Conservation (phyloP, 495 filamentous ascomycete species). For the Neurospora sublineolata region DNA sequence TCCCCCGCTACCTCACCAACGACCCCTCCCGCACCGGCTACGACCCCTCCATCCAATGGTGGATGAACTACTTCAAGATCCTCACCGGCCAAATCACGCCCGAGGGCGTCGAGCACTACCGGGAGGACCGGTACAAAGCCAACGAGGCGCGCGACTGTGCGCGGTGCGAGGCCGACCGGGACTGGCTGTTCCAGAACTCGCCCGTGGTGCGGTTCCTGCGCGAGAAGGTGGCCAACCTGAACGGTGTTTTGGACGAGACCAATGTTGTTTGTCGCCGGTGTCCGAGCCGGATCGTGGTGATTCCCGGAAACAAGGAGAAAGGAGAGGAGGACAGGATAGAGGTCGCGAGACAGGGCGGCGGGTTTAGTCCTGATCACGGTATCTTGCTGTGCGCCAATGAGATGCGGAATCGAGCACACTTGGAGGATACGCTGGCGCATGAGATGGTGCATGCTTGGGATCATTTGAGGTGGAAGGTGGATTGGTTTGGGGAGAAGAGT, state of each 20-base stretch:
- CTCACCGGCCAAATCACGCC: slow-evolving; percentile 57
- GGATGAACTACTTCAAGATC: slow-evolving; percentile 70
- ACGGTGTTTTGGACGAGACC: slow-evolving; percentile 54
- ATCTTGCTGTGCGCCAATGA: slow-evolving; percentile 87
- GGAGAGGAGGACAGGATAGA: neutral
- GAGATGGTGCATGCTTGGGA: slow-evolving; percentile 98
- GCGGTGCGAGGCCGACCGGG: slow-evolving; percentile 63
- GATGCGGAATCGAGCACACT: slow-evolving; percentile 56
- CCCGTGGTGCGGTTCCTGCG: slow-evolving; percentile 77
- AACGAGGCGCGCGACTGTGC: slow-evolving; percentile 62
- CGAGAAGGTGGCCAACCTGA: slow-evolving; percentile 63
- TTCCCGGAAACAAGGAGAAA: slow-evolving; percentile 12
- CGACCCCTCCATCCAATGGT: slow-evolving; percentile 50
- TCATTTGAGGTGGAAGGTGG: slow-evolving; percentile 78
- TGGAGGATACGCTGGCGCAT: slow-evolving; percentile 91
- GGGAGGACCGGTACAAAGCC: slow-evolving; percentile 51
- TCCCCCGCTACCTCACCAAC: slow-evolving; percentile 28
- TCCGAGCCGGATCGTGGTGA: slow-evolving; percentile 35
- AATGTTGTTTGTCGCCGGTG: slow-evolving; percentile 81
- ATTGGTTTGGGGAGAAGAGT: slow-evolving; percentile 54
- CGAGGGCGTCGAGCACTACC: slow-evolving; percentile 59
- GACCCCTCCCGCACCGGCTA: slow-evolving; percentile 46
- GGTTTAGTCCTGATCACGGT: slow-evolving; percentile 72
- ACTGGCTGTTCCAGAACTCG: slow-evolving; percentile 70
- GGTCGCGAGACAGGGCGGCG: slow-evolving; percentile 49